phyloP scores from a whole-genome alignment of 306 rosid genomes.

The Mimosa pudica region DNA sequence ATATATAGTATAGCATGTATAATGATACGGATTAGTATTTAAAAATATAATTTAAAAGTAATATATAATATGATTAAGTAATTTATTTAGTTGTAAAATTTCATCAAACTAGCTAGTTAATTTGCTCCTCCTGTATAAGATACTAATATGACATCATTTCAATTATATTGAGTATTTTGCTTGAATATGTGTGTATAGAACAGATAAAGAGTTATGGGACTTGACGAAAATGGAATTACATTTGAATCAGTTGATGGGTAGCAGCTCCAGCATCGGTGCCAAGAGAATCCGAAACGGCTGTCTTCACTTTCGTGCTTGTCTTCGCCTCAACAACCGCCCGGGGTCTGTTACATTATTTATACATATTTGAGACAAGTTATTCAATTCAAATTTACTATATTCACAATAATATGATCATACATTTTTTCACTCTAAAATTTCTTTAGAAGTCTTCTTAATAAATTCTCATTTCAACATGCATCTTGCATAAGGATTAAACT shows the following conservation, averaged over 20 bases:
- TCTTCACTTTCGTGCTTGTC: conserved; percentile 80
- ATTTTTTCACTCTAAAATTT: too few species aligned
- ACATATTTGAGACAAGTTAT: not conserved
- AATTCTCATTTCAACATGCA: not conserved
- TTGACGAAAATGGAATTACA: conserved; percentile 70
- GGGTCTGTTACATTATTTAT: conserved; percentile 37
- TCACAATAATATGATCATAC: too few species aligned
- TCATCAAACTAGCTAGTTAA: too few species aligned
- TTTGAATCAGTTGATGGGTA: conserved; percentile 87
- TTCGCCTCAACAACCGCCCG: conserved; percentile 69
- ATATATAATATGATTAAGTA: too few species aligned
- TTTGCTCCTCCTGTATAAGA: too few species aligned
- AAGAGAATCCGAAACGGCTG: conserved; percentile 79
- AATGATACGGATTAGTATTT: too few species aligned
- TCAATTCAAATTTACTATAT: not conserved
- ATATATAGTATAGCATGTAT: too few species aligned
- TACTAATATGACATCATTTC: too few species aligned
- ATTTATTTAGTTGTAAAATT: too few species aligned
- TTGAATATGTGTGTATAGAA: conserved; percentile 34
- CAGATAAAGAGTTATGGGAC: conserved; percentile 68
- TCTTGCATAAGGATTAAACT: not conserved
- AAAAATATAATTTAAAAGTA: too few species aligned
- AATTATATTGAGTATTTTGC: too few species aligned
- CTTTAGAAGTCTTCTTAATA: too few species aligned
- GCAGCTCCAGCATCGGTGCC: conserved; percentile 97